Base-by-base conservation (phyloP, 768 basidiomycete species). In the Lepiota brunneoincarnata region DNA sequence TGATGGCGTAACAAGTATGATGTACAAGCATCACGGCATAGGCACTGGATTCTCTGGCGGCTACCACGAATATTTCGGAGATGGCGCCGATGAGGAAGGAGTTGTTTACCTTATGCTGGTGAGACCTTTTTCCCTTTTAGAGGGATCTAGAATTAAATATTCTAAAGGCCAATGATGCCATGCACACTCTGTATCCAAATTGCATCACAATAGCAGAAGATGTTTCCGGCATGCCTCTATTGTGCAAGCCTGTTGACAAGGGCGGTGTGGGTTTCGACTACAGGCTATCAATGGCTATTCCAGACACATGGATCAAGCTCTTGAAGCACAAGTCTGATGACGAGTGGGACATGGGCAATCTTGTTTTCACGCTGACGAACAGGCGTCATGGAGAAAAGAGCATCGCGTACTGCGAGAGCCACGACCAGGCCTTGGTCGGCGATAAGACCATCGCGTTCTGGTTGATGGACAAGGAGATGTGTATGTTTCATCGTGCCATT, bases 401-500 rank as follows among this genome's bases (percentile, higher is more conserved):
- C 60, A 83, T 99, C 47, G 91, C 93, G 0, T 94, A 93, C 51
- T 89, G 88, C 48, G 97, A 99, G 72, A 93, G 91, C 61, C 97
- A 98, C 60, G 96, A 98, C 70, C 97, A 99, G 68, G 96, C 97
- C 12, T 80, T 99, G 24, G 97, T 99, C 0, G 97, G 97, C 11
- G 97, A 99, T 75, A 99, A 99, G 76, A 98, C 96, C 2, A 64
- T 99, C 41, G 97, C 97, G 3, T 99, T 99, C 72, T 99, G 97
- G 97, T 72, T 98, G 54, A 99, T 99, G 97, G 97, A 99, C 71
- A 96, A 96, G 72, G 97, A 98, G 71, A 99, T 99, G 97, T 98
- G 95, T 94, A 77, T 62, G 84, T 76, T 31, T 17, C 2, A 6
- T 49, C 43, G 56, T 51, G 2, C 41, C n/a, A 38, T n/a, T 20